phyloP scores from a whole-genome alignment of 2,329 filamentous ascomycete genomes.

The Sporothrix protearum region DNA sequence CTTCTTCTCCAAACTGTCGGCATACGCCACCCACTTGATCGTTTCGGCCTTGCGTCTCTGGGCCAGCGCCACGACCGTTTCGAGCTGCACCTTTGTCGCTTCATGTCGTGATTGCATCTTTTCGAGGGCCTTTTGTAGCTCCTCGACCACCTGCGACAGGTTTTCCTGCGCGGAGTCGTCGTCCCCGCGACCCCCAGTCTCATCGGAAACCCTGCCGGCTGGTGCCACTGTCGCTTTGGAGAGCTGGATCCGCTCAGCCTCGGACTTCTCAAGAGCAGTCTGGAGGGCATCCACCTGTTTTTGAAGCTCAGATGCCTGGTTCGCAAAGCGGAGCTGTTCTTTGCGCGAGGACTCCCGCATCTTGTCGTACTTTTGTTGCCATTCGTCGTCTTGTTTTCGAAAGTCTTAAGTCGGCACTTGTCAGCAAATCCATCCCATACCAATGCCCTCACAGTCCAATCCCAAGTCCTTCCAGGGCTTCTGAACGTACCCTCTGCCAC shows the following conservation, averaged over 20 bases:
- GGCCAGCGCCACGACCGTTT: slow-evolving; percentile 40
- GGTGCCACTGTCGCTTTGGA: neutral
- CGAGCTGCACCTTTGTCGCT: slow-evolving; percentile 34
- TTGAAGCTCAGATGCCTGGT: slow-evolving; percentile 44
- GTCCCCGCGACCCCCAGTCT: neutral
- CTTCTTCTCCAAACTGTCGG: slow-evolving; percentile 42
- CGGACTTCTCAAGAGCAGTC: neutral
- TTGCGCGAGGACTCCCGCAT: neutral
- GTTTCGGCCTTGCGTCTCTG: slow-evolving; percentile 42
- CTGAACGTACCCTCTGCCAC: slow-evolving; percentile 24
- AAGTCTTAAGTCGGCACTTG: neutral
- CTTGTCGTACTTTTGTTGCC: slow-evolving; percentile 14
- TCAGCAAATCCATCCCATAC: neutral
- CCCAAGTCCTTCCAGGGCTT: neutral
- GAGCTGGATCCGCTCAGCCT: neutral
- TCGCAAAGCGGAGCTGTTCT: slow-evolving; percentile 36
- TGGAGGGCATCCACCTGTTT: slow-evolving; percentile 37
- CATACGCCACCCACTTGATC: slow-evolving; percentile 46
- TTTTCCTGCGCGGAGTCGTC: neutral
- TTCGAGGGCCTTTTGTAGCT: slow-evolving; percentile 23
- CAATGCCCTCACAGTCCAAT: neutral
- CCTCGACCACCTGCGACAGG: neutral
- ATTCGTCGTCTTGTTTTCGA: neutral
- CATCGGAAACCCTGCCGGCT: neutral
- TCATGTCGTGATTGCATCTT: slow-evolving; percentile 24